Evolutionary conservation across 257 asterid species (phyloP).

Genomic region (Solanum arcanum): DNA sequence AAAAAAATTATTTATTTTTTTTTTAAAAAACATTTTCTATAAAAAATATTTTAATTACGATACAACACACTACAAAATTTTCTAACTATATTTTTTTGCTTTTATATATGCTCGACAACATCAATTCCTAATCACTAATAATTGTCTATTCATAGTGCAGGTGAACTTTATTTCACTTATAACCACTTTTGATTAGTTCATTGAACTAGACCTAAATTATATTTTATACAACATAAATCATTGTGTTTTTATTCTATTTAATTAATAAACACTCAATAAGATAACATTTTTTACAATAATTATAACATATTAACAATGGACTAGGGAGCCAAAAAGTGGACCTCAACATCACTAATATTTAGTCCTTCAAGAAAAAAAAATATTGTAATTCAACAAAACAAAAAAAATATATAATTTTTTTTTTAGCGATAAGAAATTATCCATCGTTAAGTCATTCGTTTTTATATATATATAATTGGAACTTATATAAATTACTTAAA

Average conservation of each 20-base stretch:
- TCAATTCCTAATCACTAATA: neutral
- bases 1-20: too few species aligned
- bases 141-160: neutral
- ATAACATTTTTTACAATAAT: neutral
- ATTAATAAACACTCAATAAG: neutral
- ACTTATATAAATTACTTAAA: neutral
- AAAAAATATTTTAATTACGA: neutral
- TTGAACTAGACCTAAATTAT: neutral
- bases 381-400: neutral
- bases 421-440: neutral
- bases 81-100: neutral
- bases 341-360: neutral
- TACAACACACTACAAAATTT: neutral
- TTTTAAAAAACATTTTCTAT: too few species aligned
- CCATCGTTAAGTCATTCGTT: neutral
- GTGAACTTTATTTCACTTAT: neutral
- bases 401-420: too few species aligned
- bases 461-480: too few species aligned
- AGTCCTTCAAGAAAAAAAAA: neutral
- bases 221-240: neutral
- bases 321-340: neutral
- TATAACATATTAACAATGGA: neutral
- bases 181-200: neutral
- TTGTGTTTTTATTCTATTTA: neutral
- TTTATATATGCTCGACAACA: neutral